Base-by-base conservation (phyloP, 2,329 filamentous ascomycete genomes). In the Fusarium fujikuroi region DNA sequence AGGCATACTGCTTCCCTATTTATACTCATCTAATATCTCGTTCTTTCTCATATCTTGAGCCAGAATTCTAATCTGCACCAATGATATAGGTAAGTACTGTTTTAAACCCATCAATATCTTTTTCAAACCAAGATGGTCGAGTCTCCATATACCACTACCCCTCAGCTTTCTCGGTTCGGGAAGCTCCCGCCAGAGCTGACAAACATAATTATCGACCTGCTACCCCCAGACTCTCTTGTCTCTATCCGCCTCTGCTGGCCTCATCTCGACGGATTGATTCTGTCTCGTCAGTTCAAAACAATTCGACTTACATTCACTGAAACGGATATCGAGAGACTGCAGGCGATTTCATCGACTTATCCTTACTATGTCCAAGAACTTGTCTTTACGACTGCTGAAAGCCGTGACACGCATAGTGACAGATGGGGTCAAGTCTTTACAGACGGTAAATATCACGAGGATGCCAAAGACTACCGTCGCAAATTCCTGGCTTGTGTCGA, bases 351-450 rank as follows among this genome's bases (percentile, higher is more conserved):
- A 15, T 40, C 43, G 15, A n/a, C 37, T 25, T 57, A 15, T 32
- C 54, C 43, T 23, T 25, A 30, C 19, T n/a, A 30, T 28, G 61
- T 60, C 11, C 54, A 60, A n/a, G 61, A 63, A 49, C n/a, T 63
- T 21, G 43, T 68, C 16, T 67, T 58, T n/a, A 40, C 32, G 11
- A 54, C 42, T 1, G 18, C 30, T 5, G 21, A 37, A 28, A 54
- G 36, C 14, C 37, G 30, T 23, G n/a, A 61, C 9, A 44, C 23
- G 5, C 57, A 67, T 18, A 12, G n/a, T 21, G 43, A 43, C 12
- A 9, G 6, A 44, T 30, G 25, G 2, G 23, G 40, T 2, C 44
- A 65, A 19, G 7, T 34, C 7, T 46, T 43, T 46, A 28, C 30
- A 30, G 25, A 7, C 8, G 19, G 11, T 0, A 42, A 30, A 9